Conservation (phyloP, 257 asterid species). For the Ophiorrhiza pumila region DNA sequence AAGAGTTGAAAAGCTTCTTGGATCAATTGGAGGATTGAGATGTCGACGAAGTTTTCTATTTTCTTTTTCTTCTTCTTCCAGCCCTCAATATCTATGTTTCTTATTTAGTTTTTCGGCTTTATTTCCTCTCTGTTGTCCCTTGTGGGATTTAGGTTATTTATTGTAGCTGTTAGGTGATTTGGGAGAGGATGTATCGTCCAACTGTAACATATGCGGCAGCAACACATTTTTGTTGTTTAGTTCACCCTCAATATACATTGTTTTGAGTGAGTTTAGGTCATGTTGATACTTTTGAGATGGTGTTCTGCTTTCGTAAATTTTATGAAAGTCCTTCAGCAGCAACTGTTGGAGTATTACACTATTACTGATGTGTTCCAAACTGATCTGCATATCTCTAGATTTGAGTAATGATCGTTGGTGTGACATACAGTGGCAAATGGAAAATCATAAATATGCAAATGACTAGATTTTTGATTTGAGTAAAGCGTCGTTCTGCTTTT, state of each 20-base stretch:
- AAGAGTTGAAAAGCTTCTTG: constrained; percentile 79
- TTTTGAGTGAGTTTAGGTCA: background rate
- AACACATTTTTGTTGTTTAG: constrained; percentile 16
- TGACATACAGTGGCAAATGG: too few relatives aligned
- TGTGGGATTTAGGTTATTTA: constrained; percentile 8
- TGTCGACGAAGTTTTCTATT: constrained; percentile 17
- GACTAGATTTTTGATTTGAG: too few relatives aligned
- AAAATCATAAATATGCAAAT: too few relatives aligned
- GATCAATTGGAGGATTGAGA: constrained; percentile 58
- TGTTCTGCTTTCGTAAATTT: background rate
- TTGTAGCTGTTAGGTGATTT: constrained; percentile 31
- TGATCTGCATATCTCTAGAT: too few relatives aligned
- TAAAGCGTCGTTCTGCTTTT: too few relatives aligned
- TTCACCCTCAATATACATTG: background rate
- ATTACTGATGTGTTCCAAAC: too few relatives aligned
- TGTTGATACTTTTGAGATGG: background rate
- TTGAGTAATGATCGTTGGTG: too few relatives aligned
- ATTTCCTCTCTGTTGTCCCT: constrained; percentile 17
- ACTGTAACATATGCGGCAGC: constrained; percentile 86
- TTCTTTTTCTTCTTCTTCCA: background rate
- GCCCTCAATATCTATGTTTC: constrained; percentile 2
- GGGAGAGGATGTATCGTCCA: constrained; percentile 54
- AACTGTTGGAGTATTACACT: too few relatives aligned
- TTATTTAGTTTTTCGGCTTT: constrained; percentile 20
- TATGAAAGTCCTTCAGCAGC: too few relatives aligned